A percentile compares a stretch with the other conserved stretches of the same genome.
Conservation (phyloP, 2,329 filamentous ascomycete species). For the Ceratocystis destructans region DNA sequence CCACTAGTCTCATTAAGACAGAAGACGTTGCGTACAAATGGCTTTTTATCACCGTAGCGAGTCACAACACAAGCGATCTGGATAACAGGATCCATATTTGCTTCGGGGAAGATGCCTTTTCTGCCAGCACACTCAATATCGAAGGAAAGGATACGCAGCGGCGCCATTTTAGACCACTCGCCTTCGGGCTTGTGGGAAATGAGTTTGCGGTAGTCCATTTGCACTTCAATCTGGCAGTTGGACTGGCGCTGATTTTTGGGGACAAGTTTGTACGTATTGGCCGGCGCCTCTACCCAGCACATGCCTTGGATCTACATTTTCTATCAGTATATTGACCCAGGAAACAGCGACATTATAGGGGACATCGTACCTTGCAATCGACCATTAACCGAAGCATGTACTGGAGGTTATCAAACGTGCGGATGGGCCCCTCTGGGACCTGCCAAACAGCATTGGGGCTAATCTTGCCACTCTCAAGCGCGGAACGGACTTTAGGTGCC, state of each 20-base stretch:
- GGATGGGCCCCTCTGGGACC: conserved; percentile 49
- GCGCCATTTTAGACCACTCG: conserved; percentile 97
- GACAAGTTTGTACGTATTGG: conserved; percentile 58
- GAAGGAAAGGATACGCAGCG: conserved; percentile 81
- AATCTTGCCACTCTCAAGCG: conserved; percentile 60
- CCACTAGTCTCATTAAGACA: conserved; percentile 82
- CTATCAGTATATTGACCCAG: conserved; percentile 20
- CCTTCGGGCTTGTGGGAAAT: conserved; percentile 79
- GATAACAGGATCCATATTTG: conserved; percentile 83
- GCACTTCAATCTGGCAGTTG: conserved; percentile 91
- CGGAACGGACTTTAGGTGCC: conserved; percentile 60
- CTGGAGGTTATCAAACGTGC: conserved; percentile 92
- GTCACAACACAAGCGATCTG: conserved; percentile 97
- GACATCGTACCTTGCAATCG: conserved; percentile 59
- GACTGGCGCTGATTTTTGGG: conserved; percentile 57
- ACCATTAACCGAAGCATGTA: conserved; percentile 97
- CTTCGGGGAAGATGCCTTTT: conserved; percentile 93
- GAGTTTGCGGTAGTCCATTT: conserved; percentile 67
- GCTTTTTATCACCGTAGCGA: conserved; percentile 84
- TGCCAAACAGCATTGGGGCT: conserved; percentile 93
- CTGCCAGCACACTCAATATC: conserved; percentile 98
- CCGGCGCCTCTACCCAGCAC: conserved; percentile 88
- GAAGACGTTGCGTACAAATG: conserved; percentile 93
- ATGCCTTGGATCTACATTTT: conserved; percentile 62
- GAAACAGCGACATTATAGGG: background rate